A percentile compares a stretch with the other conserved stretches of the same genome.
Conservation (phyloP, 1,284 basidiomycete species). For the Sphagnurus paluster region DNA sequence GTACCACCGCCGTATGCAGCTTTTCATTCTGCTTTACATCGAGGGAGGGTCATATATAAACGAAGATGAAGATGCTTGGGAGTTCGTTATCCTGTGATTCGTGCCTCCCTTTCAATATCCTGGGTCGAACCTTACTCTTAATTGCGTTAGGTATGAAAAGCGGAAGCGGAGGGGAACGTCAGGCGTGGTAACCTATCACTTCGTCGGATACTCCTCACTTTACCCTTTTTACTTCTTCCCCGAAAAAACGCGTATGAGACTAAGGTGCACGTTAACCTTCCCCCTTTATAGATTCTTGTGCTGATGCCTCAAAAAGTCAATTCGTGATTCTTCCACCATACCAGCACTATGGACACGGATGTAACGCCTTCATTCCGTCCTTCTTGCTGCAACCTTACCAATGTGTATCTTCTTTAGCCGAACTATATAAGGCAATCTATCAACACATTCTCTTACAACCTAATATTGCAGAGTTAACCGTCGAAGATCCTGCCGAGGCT, state of each 20-base stretch:
- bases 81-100: conserved; percentile 79
- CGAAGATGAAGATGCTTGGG: conserved; percentile 88
- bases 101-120: background rate
- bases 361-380: conserved; percentile 48
- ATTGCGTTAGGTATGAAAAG: conserved; percentile 73
- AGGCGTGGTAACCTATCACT: conserved; percentile 74
- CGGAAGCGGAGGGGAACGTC: conserved; percentile 59
- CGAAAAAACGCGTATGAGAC: conserved; percentile 78
- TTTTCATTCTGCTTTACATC: conserved; percentile 94
- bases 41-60: conserved; percentile 94
- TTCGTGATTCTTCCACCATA: conserved; percentile 93
- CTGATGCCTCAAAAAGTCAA: conserved; percentile 55
- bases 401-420: conserved; percentile 49
- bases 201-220: conserved; percentile 88
- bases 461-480: conserved; percentile 85
- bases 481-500: conserved; percentile 96
- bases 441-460: conserved; percentile 68
- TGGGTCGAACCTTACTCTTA: conserved; percentile 7
- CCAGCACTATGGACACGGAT: conserved; percentile 89
- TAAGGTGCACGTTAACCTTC: conserved; percentile 55
- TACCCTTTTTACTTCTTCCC: conserved; percentile 96
- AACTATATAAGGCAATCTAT: conserved; percentile 88
- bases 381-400: background rate
- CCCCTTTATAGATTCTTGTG: background rate
- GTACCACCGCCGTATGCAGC: conserved; percentile 92